phyloP scores from a whole-genome alignment of 495 filamentous ascomycete genomes.

The Aspergillus leporis region DNA sequence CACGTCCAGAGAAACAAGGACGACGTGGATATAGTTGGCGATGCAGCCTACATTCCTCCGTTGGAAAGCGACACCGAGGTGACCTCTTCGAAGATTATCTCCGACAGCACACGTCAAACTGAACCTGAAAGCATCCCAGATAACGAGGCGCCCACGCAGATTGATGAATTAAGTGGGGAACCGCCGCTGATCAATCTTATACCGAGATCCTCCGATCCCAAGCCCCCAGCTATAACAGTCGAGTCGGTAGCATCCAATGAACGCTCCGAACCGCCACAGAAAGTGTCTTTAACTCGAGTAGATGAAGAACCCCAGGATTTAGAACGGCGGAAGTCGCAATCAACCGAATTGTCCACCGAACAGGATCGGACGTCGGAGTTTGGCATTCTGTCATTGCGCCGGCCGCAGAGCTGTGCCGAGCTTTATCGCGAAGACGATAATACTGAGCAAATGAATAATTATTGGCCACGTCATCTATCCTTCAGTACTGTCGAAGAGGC shows the following conservation, averaged over 20 bases:
- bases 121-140: slow-evolving; percentile 26
- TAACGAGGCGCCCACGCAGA: slow-evolving; percentile 16
- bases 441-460: slow-evolving; percentile 25
- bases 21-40: slow-evolving; percentile 29
- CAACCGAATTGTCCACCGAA: slow-evolving; percentile 39
- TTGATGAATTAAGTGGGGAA: slow-evolving; percentile 20
- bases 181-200: slow-evolving; percentile 12
- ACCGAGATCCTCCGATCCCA: slow-evolving; percentile 24
- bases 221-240: slow-evolving; percentile 39
- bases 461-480: slow-evolving; percentile 79
- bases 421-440: slow-evolving; percentile 26
- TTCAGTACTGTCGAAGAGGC: slow-evolving; percentile 90
- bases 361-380: slow-evolving; percentile 26
- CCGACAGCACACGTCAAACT: slow-evolving; percentile 17
- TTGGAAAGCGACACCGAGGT: slow-evolving; percentile 40
- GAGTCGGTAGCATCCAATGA: slow-evolving; percentile 27
- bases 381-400: slow-evolving; percentile 41
- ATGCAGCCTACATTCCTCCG: slow-evolving; percentile 29
- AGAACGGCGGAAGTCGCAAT: slow-evolving; percentile 33
- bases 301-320: slow-evolving; percentile 35
- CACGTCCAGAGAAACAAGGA: slow-evolving; percentile 51
- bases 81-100: slow-evolving; percentile 14
- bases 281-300: slow-evolving; percentile 16
- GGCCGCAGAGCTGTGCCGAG: slow-evolving; percentile 46
- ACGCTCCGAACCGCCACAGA: slow-evolving; percentile 21